Evolutionary conservation across 768 basidiomycete species (phyloP).

Genomic region (Leccinum pellstonianum): DNA sequence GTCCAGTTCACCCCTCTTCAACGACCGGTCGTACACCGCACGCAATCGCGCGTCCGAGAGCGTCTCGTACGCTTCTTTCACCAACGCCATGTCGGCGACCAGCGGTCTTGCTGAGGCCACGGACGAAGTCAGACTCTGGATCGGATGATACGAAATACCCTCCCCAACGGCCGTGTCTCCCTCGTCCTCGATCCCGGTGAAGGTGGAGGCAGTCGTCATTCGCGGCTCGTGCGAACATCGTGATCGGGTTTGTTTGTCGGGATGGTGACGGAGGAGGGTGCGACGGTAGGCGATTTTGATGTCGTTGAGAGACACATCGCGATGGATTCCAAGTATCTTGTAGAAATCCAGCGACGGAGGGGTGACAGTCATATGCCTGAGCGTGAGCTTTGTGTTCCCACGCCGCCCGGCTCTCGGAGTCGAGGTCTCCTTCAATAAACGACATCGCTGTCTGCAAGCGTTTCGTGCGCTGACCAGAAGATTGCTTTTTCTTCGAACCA

Average conservation of each 20-base stretch:
- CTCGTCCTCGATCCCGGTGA: neutral
- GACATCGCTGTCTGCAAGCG: no score
- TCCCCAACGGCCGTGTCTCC: slow-evolving; percentile 22
- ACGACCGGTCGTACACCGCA: slow-evolving; percentile 46
- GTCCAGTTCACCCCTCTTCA: slow-evolving; percentile 7
- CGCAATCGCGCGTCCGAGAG: slow-evolving; percentile 54
- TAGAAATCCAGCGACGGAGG: slow-evolving; percentile 50
- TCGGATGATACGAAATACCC: neutral
- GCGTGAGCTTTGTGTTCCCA: no score
- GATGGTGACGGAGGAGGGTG: slow-evolving; percentile 62
- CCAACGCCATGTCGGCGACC: slow-evolving; percentile 47
- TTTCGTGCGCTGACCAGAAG: no score
- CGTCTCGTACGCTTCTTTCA: slow-evolving; percentile 67
- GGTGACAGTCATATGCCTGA: neutral
- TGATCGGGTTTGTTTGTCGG: slow-evolving; percentile 47
- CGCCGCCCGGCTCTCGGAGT: no score
- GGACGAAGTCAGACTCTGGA: neutral
- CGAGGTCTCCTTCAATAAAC: no score
- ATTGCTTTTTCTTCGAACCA: no score
- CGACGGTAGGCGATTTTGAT: slow-evolving; percentile 73
- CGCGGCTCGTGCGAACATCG: neutral
- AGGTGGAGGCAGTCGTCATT: neutral
- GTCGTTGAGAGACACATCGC: slow-evolving; percentile 48
- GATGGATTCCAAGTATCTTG: slow-evolving; percentile 50
- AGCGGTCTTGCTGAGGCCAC: neutral